A percentile compares a stretch with the other conserved stretches of the same genome.
Evolutionary conservation across 192 early-diverging fungal genomes (phyloP).

Genomic region (Mortierella alpina): DNA sequence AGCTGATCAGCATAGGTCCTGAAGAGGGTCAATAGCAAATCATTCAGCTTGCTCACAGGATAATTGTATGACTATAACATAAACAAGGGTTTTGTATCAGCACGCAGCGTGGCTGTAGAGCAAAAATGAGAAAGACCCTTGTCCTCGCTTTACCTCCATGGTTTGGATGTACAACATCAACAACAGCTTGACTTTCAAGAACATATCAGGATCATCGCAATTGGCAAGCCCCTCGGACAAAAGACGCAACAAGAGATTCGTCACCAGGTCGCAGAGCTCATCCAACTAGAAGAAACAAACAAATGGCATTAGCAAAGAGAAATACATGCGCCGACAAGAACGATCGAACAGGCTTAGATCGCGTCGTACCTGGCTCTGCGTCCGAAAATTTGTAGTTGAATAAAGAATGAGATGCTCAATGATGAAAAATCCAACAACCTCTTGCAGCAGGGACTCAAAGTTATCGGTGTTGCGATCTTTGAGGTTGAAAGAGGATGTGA

Average conservation of each 20-base stretch:
- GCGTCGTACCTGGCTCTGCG: constrained; percentile 68
- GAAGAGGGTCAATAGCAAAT: constrained; percentile 81
- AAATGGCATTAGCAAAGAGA: not conserved
- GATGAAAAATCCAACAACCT: constrained; percentile 97
- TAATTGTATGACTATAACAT: constrained; percentile 77
- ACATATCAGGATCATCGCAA: constrained; percentile 83
- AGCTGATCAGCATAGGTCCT: constrained; percentile 83
- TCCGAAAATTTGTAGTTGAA: constrained; percentile 91
- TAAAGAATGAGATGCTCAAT: constrained; percentile 91
- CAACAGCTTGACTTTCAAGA: constrained; percentile 80
- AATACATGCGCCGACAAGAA: not conserved
- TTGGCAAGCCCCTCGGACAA: constrained; percentile 83
- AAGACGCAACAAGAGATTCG: constrained; percentile 81
- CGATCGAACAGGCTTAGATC: not conserved
- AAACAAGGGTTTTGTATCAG: not conserved
- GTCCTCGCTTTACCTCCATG: constrained; percentile 72
- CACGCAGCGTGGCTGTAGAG: not conserved
- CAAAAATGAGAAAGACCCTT: not conserved
- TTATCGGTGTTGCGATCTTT: constrained; percentile 71
- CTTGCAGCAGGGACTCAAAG: constrained; percentile 83
- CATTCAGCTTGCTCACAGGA: constrained; percentile 72
- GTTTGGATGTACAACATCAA: constrained; percentile 92
- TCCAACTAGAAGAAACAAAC: constrained; percentile 70
- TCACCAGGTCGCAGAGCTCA: constrained; percentile 88
- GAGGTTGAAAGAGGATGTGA: constrained; percentile 72